Percentiles rank a stretch among this genome's conserved stretches.
Evolutionary conservation across 345 rosid genomes (phyloP).

Genomic region (Eucalyptus sp.): DNA sequence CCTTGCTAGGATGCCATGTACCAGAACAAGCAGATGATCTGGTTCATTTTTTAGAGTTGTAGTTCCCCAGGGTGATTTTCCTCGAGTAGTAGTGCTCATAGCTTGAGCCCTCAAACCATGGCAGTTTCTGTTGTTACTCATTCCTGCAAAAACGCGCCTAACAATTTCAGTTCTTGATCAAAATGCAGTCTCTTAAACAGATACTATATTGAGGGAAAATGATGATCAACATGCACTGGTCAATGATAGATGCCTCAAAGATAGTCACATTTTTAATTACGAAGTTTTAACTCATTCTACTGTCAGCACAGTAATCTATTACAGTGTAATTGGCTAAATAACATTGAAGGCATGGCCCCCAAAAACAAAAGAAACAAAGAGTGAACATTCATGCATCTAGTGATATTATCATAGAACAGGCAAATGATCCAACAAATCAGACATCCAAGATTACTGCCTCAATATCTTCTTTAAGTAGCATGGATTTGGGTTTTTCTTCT

Average conservation of each 20-base stretch:
- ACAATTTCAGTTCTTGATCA: background rate
- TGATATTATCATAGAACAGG: background rate
- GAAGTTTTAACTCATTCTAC: background rate
- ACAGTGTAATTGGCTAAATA: background rate
- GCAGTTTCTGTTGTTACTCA: constrained; percentile 28
- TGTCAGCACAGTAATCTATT: background rate
- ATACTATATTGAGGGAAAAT: background rate
- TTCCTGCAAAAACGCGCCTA: constrained; percentile 9
- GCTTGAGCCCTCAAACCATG: constrained; percentile 42
- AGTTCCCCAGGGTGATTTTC: constrained; percentile 21
- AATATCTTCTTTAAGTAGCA: background rate
- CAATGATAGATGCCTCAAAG: background rate
- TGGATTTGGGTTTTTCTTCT: background rate
- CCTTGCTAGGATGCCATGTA: constrained; percentile 96
- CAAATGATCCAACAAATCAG: background rate
- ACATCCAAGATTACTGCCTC: background rate
- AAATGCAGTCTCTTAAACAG: background rate
- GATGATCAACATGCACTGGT: background rate
- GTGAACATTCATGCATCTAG: background rate
- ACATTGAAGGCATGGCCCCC: background rate
- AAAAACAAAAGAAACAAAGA: background rate
- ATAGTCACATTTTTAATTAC: background rate
- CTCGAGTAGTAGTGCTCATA: constrained; percentile 50
- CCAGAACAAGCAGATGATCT: constrained; percentile 98
- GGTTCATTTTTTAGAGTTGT: constrained; percentile 39